These are phyloP conservation scores for Nitzschia palea DNA, from an alignment of 108 stramenopile genomes.

Conservation along the genomic window DNA sequence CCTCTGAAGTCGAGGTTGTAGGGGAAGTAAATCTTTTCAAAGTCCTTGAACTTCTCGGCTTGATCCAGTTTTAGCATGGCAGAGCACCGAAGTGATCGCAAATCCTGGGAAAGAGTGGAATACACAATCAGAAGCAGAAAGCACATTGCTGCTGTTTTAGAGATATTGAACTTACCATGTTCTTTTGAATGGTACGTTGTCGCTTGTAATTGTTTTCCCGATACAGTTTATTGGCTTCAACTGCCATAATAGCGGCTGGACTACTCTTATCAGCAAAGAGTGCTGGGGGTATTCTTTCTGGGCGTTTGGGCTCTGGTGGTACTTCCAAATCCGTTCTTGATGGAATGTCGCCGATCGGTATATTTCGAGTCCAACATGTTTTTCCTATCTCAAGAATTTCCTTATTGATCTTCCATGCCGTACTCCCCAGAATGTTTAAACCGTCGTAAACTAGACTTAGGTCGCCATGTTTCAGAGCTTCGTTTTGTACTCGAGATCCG, in stretches of 20 bases:
- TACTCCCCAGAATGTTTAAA: slow-evolving; percentile 82
- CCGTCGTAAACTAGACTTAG: slow-evolving; percentile 77
- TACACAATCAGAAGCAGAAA: background rate
- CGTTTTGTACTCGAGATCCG: slow-evolving; percentile 63
- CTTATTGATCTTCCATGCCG: slow-evolving; percentile 88
- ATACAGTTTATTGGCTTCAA: slow-evolving; percentile 50
- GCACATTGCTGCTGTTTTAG: too few relatives aligned
- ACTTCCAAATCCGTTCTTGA: slow-evolving; percentile 74
- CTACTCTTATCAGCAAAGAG: slow-evolving; percentile 35
- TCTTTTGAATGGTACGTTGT: slow-evolving; percentile 66
- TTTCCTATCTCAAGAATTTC: slow-evolving; percentile 69
- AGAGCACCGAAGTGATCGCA: slow-evolving; percentile 87
- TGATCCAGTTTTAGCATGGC: slow-evolving; percentile 84
- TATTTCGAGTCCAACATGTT: slow-evolving; percentile 74
- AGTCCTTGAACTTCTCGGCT: slow-evolving; percentile 85
- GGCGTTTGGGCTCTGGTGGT: slow-evolving; percentile 56
- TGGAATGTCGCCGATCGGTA: slow-evolving; percentile 88
- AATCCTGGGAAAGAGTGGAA: slow-evolving; percentile 49
- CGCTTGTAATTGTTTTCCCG: slow-evolving; percentile 55
- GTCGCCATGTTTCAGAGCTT: slow-evolving; percentile 71
- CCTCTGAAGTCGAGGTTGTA: slow-evolving; percentile 99
- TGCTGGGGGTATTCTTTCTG: slow-evolving; percentile 23
- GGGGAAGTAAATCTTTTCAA: slow-evolving; percentile 93
- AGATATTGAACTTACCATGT: slow-evolving; percentile 34
- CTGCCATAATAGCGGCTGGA: slow-evolving; percentile 26